A percentile compares a stretch with the other conserved stretches of the same genome.
These are phyloP conservation scores for Cutaneotrichosporon sp. DNA, from an alignment of 1,284 basidiomycete genomes.

Conservation along the genomic window DNA sequence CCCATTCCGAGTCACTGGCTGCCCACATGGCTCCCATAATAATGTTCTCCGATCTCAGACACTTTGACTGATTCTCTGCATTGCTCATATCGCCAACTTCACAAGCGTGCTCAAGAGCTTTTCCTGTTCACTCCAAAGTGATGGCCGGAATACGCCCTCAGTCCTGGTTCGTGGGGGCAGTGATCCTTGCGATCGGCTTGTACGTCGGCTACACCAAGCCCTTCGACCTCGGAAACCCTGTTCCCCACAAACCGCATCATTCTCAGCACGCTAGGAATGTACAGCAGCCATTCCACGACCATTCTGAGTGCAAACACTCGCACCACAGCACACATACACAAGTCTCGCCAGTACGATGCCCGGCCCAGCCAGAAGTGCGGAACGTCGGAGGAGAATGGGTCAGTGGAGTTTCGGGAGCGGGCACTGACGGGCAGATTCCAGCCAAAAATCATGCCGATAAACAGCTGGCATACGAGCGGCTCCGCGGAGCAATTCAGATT, in stretches of 20 bases:
- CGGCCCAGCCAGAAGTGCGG: slow-evolving; percentile 7
- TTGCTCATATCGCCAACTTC: no score
- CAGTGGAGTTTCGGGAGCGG: not conserved
- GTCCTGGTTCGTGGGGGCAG: not conserved
- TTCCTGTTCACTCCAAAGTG: no score
- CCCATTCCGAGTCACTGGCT: no score
- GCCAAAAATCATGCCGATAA: not conserved
- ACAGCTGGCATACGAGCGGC: slow-evolving; percentile 11
- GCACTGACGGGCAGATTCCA: slow-evolving; percentile 3
- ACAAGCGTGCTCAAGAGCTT: no score
- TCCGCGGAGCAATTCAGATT: slow-evolving; percentile 11
- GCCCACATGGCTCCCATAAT: no score
- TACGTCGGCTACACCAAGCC: not conserved
- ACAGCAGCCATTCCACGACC: not conserved
- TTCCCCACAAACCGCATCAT: no score
- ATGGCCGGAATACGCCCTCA: no score
- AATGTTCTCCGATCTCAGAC: no score
- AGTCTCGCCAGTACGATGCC: slow-evolving; percentile 7
- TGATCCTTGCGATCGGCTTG: not conserved
- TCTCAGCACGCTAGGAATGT: no score
- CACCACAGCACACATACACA: slow-evolving; percentile 1
- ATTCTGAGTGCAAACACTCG: slow-evolving; percentile 2
- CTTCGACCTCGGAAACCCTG: no score
- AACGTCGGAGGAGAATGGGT: slow-evolving; percentile 8
- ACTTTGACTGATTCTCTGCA: no score